A percentile compares a stretch with the other conserved stretches of the same genome.
These are phyloP conservation scores for Erythrophleum fordii DNA, from an alignment of 306 rosid genomes.

Conservation along the genomic window DNA sequence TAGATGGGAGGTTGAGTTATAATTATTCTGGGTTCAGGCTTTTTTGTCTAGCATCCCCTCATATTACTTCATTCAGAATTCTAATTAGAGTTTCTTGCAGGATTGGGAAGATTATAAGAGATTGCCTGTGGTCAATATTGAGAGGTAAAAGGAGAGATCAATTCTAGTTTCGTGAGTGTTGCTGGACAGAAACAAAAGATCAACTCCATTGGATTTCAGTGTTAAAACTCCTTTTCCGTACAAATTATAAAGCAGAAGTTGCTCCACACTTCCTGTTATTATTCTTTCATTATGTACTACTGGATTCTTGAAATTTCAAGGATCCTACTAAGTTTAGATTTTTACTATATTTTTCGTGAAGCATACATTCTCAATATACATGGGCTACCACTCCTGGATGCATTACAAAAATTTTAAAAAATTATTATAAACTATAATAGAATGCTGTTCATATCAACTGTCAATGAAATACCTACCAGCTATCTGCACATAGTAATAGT, in stretches of 20 bases:
- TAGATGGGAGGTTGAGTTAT: not conserved
- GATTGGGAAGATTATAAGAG: not conserved
- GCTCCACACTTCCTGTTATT: not conserved
- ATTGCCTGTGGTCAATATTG: not conserved
- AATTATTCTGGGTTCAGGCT: not conserved
- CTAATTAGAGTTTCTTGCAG: not conserved
- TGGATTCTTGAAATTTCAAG: not conserved
- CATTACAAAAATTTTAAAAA: not conserved
- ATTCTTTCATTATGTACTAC: not conserved
- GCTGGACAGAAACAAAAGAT: not conserved
- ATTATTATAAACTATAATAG: not conserved
- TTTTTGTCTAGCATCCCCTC: not conserved
- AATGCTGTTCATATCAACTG: not conserved
- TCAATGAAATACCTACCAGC: not conserved
- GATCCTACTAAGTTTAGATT: not conserved
- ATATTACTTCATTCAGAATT: not conserved
- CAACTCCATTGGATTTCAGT: not conserved
- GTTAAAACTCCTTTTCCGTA: not conserved
- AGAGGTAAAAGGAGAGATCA: not conserved
- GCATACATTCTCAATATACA: not conserved
- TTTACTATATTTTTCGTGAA: not conserved
- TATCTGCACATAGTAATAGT: not conserved
- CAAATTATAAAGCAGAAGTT: not conserved
- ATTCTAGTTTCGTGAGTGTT: not conserved
- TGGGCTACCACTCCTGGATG: not conserved